Conservation (phyloP, 352 stramenopile genomes). For the Phytophthora litchii region DNA sequence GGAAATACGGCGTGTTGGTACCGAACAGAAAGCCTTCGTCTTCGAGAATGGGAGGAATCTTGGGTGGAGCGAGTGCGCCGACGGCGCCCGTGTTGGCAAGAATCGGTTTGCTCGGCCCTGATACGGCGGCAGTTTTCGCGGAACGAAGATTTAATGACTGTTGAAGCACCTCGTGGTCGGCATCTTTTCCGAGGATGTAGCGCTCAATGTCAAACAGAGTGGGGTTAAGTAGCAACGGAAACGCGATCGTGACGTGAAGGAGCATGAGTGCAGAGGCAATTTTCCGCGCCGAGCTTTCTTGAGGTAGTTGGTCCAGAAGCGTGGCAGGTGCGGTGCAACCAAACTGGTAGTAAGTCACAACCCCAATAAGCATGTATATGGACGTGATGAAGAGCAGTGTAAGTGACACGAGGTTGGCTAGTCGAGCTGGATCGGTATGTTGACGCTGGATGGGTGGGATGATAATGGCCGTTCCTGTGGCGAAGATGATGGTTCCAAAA, state of each 20-base stretch:
- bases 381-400: slow-evolving; percentile 76
- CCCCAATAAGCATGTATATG: slow-evolving; percentile 72
- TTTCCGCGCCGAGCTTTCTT: slow-evolving; percentile 35
- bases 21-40: slow-evolving; percentile 59
- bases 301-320: slow-evolving; percentile 61
- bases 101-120: slow-evolving; percentile 45
- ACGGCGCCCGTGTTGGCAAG: slow-evolving; percentile 24
- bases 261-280: slow-evolving; percentile 54
- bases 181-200: slow-evolving; percentile 62
- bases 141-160: slow-evolving; percentile 46
- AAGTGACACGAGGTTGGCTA: slow-evolving; percentile 65
- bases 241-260: slow-evolving; percentile 64
- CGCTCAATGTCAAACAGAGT: slow-evolving; percentile 74
- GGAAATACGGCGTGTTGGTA: slow-evolving; percentile 48
- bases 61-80: slow-evolving; percentile 2
- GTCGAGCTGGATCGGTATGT: slow-evolving; percentile 48
- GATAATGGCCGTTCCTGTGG: slow-evolving; percentile 66
- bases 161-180: slow-evolving; percentile 59
- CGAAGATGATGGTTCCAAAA: slow-evolving; percentile 79
- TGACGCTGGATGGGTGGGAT: slow-evolving; percentile 71
- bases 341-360: slow-evolving; percentile 74
- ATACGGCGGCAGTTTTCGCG: slow-evolving; percentile 28
- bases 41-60: slow-evolving; percentile 41
- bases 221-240: slow-evolving; percentile 64
- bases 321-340: slow-evolving; percentile 67